Evolutionary conservation across 495 filamentous ascomycete genomes (phyloP).

Genomic region (Parachaetomium inaequale): DNA sequence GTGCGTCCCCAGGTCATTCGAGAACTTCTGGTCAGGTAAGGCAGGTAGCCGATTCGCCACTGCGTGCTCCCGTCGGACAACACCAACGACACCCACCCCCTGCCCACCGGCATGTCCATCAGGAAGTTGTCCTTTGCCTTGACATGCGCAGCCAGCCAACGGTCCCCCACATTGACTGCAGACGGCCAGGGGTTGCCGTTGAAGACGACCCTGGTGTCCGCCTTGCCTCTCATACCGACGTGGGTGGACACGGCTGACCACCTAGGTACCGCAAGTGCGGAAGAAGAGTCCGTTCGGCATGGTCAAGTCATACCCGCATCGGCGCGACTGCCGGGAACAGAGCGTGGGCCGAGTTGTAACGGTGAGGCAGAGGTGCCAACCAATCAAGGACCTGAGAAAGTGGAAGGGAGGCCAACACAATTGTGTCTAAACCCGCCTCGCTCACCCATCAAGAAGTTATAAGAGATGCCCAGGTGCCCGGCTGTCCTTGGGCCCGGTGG

Average conservation of each 20-base stretch:
- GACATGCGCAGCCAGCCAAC: background rate
- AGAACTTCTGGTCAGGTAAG: background rate
- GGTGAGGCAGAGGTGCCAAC: background rate
- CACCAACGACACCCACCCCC: background rate
- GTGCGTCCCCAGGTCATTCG: background rate
- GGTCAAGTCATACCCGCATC: conserved; percentile 4
- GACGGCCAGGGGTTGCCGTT: background rate
- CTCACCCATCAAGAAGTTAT: background rate
- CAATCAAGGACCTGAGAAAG: background rate
- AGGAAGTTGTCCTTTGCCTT: background rate
- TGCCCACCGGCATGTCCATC: background rate
- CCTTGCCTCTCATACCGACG: conserved; percentile 2
- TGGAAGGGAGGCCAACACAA: background rate
- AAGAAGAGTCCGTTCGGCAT: background rate
- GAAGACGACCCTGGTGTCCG: background rate
- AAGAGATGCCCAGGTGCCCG: background rate
- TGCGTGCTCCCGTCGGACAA: background rate
- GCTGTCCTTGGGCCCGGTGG: background rate
- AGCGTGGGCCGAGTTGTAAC: background rate
- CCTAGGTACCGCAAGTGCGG: background rate
- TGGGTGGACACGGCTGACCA: conserved; percentile 6
- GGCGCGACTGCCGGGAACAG: background rate
- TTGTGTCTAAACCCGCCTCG: background rate
- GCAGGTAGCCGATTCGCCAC: background rate
- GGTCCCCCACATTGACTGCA: background rate